phyloP scores from a whole-genome alignment of 1,284 basidiomycete genomes.

The Trichosporon sp. region DNA sequence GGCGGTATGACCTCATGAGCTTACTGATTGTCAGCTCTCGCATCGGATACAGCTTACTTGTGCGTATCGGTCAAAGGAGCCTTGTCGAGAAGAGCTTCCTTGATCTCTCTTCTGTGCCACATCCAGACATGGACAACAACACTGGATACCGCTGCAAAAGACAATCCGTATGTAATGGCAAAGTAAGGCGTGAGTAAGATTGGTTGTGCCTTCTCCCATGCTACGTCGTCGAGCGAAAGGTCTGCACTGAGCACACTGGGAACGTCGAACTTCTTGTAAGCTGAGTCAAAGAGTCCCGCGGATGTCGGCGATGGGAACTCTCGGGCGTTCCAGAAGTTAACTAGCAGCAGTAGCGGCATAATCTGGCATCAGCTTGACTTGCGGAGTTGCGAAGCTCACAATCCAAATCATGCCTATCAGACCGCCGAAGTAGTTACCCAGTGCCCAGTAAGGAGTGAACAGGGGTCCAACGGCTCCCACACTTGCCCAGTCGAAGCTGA shows the following conservation, averaged over 20 bases:
- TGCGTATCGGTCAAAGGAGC: constrained; percentile 42
- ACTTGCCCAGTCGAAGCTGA: constrained; percentile 53
- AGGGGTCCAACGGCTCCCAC: constrained; percentile 50
- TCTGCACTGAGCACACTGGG: constrained; percentile 42
- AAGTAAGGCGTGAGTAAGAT: constrained; percentile 53
- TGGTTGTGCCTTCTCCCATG: constrained; percentile 46
- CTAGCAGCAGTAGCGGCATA: constrained; percentile 48
- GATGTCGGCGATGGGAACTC: constrained; percentile 42
- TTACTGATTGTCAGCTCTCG: constrained; percentile 25
- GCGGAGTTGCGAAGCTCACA: constrained; percentile 24
- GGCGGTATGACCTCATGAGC: constrained; percentile 42
- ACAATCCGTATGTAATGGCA: constrained; percentile 46
- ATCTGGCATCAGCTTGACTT: constrained; percentile 20
- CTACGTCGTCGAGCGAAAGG: constrained; percentile 49
- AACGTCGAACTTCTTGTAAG: constrained; percentile 46
- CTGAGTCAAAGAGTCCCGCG: constrained; percentile 44
- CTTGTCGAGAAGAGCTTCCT: constrained; percentile 44
- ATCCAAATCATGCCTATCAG: constrained; percentile 51
- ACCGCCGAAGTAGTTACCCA: constrained; percentile 47
- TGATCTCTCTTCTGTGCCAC: constrained; percentile 53
- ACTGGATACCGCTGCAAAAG: constrained; percentile 51
- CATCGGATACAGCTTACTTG: constrained; percentile 29
- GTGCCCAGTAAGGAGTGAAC: constrained; percentile 53
- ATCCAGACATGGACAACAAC: constrained; percentile 52
- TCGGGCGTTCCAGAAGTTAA: constrained; percentile 52